Evolutionary conservation across 768 basidiomycete genomes (phyloP), one percentile per base, ranked within the genome.

Genomic region (Cystobasidium ongulense): DNA sequence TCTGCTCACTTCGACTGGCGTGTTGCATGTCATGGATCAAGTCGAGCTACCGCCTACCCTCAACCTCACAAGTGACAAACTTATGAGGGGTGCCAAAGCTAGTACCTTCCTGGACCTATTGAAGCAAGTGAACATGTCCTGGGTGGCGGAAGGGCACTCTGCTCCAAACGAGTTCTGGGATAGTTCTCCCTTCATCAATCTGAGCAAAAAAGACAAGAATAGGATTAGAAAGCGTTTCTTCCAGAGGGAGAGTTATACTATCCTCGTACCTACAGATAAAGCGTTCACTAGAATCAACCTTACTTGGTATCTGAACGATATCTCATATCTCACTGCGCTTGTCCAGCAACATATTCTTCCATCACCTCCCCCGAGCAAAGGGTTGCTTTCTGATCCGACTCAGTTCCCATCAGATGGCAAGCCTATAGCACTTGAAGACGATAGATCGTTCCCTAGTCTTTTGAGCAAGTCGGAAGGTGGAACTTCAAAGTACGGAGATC

Each of bases 251-350:
- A 88, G 88, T 1, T 98, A 94, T 88, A 95, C 92, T 0, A 81
- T 99, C 2, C 84, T 99, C 25, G 93, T 90, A 76, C 96, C 96
- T 1, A 87, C 87, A 5, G 96, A 99, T 78, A 88, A 89, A 73
- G 93, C 95, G 0, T 96, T 98, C 85, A 89, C 92, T 80, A 83
- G 86, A 25, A 82, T 89, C 80, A 94, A 98, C 82, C 81, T 98
- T 72, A 92, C 92, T 0, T 71, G 76, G 27, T 82, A 82, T 75
- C 76, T 80, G 21, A 61, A 78, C 27, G 77, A 81, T 68, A 75
- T 70, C 1, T 77, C 79, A 1, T 79, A 78, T 0, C 77, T 83
- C 5, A 62, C 80, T 33, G 77, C 80, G 0, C 77, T 83, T 10
- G 75, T 83, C 46, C 80, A 80, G 74, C 77, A 82, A n/a, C 82